phyloP scores from a whole-genome alignment of 805 yeast genomes.

The Saccharomycopsis babjevae region DNA sequence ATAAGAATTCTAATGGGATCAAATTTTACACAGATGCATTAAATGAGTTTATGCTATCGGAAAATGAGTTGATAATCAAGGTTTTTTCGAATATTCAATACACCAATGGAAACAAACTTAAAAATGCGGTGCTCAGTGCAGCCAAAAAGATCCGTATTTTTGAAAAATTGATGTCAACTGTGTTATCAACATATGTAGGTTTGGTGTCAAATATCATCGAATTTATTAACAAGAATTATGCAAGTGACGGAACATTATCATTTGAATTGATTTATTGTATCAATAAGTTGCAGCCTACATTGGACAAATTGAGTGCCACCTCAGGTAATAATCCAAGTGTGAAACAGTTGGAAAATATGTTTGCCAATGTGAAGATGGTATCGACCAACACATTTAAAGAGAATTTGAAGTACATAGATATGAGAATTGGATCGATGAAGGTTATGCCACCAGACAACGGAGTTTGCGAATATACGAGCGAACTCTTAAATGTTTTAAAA shows the following conservation, averaged over 20 bases:
- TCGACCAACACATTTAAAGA: constrained; percentile 40
- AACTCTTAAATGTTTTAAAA: constrained; percentile 55
- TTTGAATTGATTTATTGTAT: constrained; percentile 51
- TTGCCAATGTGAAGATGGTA: constrained; percentile 20
- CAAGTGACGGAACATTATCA: constrained; percentile 40
- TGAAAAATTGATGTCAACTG: constrained; percentile 26
- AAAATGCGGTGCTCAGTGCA: constrained; percentile 23
- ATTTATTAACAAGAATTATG: constrained; percentile 32
- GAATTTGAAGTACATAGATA: constrained; percentile 46
- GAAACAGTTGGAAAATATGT: constrained; percentile 20
- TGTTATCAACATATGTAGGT: constrained; percentile 30
- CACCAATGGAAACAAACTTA: constrained; percentile 9
- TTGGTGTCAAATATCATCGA: constrained; percentile 31
- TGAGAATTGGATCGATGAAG: constrained; percentile 34
- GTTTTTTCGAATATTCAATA: constrained; percentile 24
- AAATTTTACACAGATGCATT: constrained; percentile 43
- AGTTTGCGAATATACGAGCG: constrained; percentile 64
- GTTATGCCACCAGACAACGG: constrained; percentile 58
- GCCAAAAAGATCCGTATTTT: constrained; percentile 24
- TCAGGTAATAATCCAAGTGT: constrained; percentile 19
- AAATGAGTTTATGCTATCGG: constrained; percentile 38
- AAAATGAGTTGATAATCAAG: constrained; percentile 36
- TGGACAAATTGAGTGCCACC: constrained; percentile 19
- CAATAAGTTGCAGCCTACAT: constrained; percentile 26
- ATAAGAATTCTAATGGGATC: constrained; percentile 53